Evolutionary conservation across 1,139 yeast genomes (phyloP).

Genomic region (Spencermartinsiella ligniputridi): DNA sequence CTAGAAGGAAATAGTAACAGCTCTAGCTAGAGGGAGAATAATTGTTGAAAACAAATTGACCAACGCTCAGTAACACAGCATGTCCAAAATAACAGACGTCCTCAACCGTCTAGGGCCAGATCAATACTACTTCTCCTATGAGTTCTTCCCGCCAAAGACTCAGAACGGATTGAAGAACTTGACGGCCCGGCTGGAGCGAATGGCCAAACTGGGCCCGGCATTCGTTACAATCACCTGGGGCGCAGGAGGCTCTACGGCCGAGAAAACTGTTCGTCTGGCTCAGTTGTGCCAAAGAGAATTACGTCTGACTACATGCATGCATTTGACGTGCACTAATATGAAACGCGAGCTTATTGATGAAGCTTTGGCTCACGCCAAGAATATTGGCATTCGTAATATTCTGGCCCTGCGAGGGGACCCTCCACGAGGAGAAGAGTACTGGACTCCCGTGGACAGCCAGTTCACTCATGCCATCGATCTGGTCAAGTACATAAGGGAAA

Average conservation of each 20-base stretch:
- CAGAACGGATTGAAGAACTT: conserved; percentile 79
- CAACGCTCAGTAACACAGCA: too few relatives aligned
- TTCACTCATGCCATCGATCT: conserved; percentile 78
- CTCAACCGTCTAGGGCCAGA: conserved; percentile 34
- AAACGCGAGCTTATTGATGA: conserved; percentile 69
- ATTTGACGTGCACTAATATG: conserved; percentile 93
- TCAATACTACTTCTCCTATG: conserved; percentile 74
- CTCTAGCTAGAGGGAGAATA: too few relatives aligned
- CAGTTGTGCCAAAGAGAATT: conserved; percentile 68
- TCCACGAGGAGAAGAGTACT: conserved; percentile 76
- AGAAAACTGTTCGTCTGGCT: conserved; percentile 80
- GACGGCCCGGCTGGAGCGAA: conserved; percentile 78
- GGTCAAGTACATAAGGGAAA: conserved; percentile 64
- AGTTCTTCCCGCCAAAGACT: conserved; percentile 97
- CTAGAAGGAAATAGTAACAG: too few relatives aligned
- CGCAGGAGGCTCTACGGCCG: conserved; percentile 94
- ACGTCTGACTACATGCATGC: conserved; percentile 83
- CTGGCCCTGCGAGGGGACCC: conserved; percentile 95
- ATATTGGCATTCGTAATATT: conserved; percentile 75
- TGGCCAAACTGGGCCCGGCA: conserved; percentile 81
- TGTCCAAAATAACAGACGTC: conserved; percentile 1
- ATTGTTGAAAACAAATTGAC: too few relatives aligned
- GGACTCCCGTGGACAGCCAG: conserved; percentile 45
- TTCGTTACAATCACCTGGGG: conserved; percentile 98
- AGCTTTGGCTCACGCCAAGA: conserved; percentile 70